Conservation (phyloP, 2,329 filamentous ascomycete genomes). For the Calonectria hongkongensis region DNA sequence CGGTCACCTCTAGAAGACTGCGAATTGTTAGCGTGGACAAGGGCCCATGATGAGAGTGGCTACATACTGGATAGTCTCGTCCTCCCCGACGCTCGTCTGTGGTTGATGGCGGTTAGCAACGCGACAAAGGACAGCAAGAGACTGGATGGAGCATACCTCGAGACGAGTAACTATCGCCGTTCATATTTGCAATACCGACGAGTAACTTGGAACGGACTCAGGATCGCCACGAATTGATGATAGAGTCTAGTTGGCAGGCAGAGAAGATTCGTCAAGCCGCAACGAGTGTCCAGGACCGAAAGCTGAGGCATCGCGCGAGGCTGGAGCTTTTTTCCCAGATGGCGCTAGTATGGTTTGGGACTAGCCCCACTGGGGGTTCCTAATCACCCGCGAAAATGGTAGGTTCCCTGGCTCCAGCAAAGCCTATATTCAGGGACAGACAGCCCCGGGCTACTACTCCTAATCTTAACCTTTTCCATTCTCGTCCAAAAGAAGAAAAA, state of each 20-base stretch:
- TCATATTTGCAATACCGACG: conserved; percentile 74
- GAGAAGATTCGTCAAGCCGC: conserved; percentile 54
- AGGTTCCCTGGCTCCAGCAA: conserved; percentile 33
- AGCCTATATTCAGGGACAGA: conserved; percentile 35
- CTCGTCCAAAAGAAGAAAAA: conserved; percentile 6
- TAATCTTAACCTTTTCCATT: conserved; percentile 34
- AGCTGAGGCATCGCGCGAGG: conserved; percentile 60
- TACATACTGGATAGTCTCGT: conserved; percentile 73
- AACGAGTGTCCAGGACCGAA: conserved; percentile 54
- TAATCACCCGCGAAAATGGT: conserved; percentile 37
- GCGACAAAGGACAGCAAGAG: conserved; percentile 52
- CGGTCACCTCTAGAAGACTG: conserved; percentile 55
- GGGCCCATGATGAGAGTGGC: not conserved
- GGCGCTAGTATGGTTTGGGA: conserved; percentile 53
- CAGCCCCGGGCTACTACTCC: conserved; percentile 21
- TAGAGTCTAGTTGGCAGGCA: conserved; percentile 46
- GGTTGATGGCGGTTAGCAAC: conserved; percentile 53
- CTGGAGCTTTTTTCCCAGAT: conserved; percentile 66
- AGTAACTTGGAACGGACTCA: conserved; percentile 42
- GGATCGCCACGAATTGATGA: conserved; percentile 50
- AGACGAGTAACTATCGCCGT: conserved; percentile 88
- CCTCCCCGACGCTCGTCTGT: conserved; percentile 72
- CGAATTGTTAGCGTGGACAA: conserved; percentile 45
- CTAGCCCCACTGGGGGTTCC: conserved; percentile 47
- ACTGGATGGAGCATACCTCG: conserved; percentile 75